phyloP scores from a whole-genome alignment of 1,139 yeast species.

The Meyerozyma sp. region DNA sequence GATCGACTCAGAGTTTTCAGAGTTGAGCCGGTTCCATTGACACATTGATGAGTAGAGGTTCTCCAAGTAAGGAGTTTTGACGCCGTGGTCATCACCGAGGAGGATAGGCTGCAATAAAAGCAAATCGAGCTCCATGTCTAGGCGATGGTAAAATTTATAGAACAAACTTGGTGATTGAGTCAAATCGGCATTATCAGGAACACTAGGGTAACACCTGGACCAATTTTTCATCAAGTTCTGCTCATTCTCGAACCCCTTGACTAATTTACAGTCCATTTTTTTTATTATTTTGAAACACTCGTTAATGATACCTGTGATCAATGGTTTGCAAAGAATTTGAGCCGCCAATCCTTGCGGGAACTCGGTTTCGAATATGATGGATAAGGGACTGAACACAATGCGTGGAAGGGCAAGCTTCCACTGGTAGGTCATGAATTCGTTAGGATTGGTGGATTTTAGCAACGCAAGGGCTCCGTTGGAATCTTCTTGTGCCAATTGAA shows the following conservation, averaged over 20 bases:
- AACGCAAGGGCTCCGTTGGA: constrained; percentile 31
- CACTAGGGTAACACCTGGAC: constrained; percentile 38
- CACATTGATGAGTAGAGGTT: constrained; percentile 77
- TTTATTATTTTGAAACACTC: constrained; percentile 72
- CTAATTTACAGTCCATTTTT: constrained; percentile 72
- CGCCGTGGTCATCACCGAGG: constrained; percentile 78
- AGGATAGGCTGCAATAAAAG: constrained; percentile 79
- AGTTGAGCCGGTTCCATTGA: constrained; percentile 54
- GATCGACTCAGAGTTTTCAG: constrained; percentile 17
- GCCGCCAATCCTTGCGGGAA: constrained; percentile 51
- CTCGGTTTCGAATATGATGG: constrained; percentile 67
- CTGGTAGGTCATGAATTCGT: constrained; percentile 66
- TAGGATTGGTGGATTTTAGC: constrained; percentile 45
- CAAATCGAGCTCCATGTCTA: constrained; percentile 62
- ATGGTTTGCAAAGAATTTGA: constrained; percentile 79
- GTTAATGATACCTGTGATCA: constrained; percentile 69
- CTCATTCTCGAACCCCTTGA: constrained; percentile 63
- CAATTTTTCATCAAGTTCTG: constrained; percentile 50
- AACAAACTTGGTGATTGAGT: constrained; percentile 49
- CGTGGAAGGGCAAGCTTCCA: constrained; percentile 83
- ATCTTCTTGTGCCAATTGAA: constrained; percentile 31
- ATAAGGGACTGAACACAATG: constrained; percentile 70
- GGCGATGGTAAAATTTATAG: constrained; percentile 53
- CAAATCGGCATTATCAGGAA: constrained; percentile 22
- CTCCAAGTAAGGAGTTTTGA: constrained; percentile 86